phyloP scores from a whole-genome alignment of 257 asterid genomes.

The Apocynum venetum region DNA sequence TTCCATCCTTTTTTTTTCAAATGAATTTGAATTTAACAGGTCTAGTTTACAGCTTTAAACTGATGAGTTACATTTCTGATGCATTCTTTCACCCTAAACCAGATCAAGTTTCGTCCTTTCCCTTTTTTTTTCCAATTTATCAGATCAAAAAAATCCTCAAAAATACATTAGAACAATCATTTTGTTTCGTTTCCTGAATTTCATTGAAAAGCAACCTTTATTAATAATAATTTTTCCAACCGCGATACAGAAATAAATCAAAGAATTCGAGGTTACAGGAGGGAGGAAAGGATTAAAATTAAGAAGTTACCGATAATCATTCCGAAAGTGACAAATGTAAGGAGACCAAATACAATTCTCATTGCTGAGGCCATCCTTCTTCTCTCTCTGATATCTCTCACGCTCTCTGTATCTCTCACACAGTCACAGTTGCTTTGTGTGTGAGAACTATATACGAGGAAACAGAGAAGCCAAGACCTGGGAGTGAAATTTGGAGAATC shows the following conservation, averaged over 20 bases:
- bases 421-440: background rate
- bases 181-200: background rate
- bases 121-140: background rate
- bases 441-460: background rate
- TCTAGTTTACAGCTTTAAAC: background rate
- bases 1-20: background rate
- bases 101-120: background rate
- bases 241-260: background rate
- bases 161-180: background rate
- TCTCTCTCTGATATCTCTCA: background rate
- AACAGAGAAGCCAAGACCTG: background rate
- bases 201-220: background rate
- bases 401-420: background rate
- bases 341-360: conserved; percentile 61
- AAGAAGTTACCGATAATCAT: conserved; percentile 60
- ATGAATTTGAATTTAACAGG: background rate
- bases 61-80: background rate
- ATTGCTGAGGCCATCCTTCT: conserved; percentile 25
- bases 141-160: background rate
- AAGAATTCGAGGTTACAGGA: background rate
- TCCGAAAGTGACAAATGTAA: conserved; percentile 62
- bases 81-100: background rate
- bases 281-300: conserved; percentile 2
- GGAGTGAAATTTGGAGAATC: no score
- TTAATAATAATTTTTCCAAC: background rate